phyloP scores from a whole-genome alignment of 352 stramenopile species.

The Lagenidium sp. region DNA sequence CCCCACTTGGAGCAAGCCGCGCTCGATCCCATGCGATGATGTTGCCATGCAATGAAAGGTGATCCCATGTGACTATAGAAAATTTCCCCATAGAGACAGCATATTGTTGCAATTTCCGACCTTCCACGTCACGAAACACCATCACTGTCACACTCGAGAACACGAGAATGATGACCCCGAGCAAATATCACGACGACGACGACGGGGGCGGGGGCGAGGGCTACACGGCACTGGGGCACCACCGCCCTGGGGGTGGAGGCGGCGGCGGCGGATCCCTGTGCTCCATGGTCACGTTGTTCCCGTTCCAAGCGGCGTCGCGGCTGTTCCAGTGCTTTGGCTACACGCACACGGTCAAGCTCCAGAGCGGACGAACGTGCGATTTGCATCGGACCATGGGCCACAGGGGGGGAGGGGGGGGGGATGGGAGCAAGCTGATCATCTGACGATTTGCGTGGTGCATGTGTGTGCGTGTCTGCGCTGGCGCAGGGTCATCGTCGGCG shows the following conservation, averaged over 20 bases:
- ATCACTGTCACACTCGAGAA: too few relatives aligned
- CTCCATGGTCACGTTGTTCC: constrained; percentile 41
- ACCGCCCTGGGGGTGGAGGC: neutral
- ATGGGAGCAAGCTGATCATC: neutral
- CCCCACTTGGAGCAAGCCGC: too few relatives aligned
- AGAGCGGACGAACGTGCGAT: constrained; percentile 70
- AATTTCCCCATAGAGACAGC: too few relatives aligned
- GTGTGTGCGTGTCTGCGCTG: too few relatives aligned
- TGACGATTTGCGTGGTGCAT: neutral
- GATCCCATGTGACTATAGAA: too few relatives aligned
- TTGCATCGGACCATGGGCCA: neutral
- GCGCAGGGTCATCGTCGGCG: constrained; percentile 45
- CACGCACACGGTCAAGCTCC: constrained; percentile 48
- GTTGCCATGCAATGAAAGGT: too few relatives aligned
- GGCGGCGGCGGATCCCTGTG: constrained; percentile 10
- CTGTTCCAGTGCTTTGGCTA: constrained; percentile 69
- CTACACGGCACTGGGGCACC: constrained; percentile 1
- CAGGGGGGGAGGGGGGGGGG: neutral
- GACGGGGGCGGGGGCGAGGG: constrained; percentile 2
- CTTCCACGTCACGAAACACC: too few relatives aligned
- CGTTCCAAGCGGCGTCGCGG: constrained; percentile 44
- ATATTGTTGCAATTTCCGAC: too few relatives aligned
- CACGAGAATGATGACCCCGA: constrained; percentile 18
- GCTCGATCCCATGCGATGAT: too few relatives aligned
- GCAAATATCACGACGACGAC: constrained; percentile 7